These are phyloP conservation scores for Penicillium vulpinum DNA, from an alignment of 2,329 filamentous ascomycete genomes.

Conservation along the genomic window DNA sequence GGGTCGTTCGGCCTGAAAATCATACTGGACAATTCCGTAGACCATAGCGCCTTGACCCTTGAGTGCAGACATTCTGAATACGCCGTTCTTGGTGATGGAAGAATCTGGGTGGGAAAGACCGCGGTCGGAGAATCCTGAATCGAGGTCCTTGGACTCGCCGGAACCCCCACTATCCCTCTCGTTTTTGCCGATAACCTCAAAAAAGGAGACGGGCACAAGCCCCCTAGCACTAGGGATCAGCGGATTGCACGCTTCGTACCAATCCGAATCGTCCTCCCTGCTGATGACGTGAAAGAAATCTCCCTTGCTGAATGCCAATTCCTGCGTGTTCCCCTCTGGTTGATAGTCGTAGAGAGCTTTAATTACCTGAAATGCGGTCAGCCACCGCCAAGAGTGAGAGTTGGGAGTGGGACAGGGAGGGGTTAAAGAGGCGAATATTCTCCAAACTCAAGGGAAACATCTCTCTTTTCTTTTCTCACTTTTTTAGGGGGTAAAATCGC, in stretches of 20 bases:
- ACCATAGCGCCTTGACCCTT: slow-evolving; percentile 76
- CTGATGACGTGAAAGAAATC: slow-evolving; percentile 99
- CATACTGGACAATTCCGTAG: slow-evolving; percentile 94
- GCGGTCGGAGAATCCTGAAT: slow-evolving; percentile 79
- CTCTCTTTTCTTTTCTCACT: slow-evolving; percentile 87
- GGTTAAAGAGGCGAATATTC: slow-evolving; percentile 7
- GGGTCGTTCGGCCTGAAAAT: slow-evolving; percentile 91
- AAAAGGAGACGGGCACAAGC: slow-evolving; percentile 90
- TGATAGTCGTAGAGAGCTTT: slow-evolving; percentile 93
- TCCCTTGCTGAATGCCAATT: slow-evolving; percentile 88
- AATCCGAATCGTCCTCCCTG: slow-evolving; percentile 89
- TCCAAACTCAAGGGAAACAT: slow-evolving; percentile 33
- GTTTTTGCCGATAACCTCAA: slow-evolving; percentile 87
- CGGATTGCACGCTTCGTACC: slow-evolving; percentile 99
- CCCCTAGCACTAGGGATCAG: slow-evolving; percentile 79
- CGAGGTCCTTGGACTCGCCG: slow-evolving; percentile 64
- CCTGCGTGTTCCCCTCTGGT: slow-evolving; percentile 65
- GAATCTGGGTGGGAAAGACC: slow-evolving; percentile 41
- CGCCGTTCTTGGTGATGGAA: slow-evolving; percentile 23
- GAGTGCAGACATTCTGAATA: slow-evolving; percentile 47
- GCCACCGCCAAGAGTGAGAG: slow-evolving; percentile 26
- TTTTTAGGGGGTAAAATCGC: slow-evolving; percentile 92
- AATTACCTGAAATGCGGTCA: slow-evolving; percentile 68
- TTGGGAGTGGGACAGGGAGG: slow-evolving; percentile 8
- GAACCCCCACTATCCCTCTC: slow-evolving; percentile 83